A percentile compares a stretch with the other conserved stretches of the same genome.
phyloP scores from a whole-genome alignment of 176 grass and related monocot species.

The Eragrostis nindensis region DNA sequence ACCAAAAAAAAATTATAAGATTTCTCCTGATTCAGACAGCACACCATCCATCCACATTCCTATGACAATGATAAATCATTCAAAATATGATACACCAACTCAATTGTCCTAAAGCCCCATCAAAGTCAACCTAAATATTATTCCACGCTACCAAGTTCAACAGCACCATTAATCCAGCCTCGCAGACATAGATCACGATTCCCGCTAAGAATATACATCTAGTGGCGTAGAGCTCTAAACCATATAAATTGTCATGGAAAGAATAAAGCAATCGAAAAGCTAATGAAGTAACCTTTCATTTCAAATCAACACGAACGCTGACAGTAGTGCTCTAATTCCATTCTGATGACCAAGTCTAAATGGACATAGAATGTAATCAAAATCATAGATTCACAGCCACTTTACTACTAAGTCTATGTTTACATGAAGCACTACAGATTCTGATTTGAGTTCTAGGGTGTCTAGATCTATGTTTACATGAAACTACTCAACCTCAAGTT shows the following conservation, averaged over 20 bases:
- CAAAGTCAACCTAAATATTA: constrained; percentile 34
- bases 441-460: background rate
- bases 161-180: background rate
- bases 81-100: background rate
- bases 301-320: background rate
- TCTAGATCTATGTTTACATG: background rate
- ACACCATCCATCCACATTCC: background rate
- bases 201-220: constrained; percentile 21
- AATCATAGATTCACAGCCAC: background rate
- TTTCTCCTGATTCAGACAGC: constrained; percentile 34
- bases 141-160: constrained; percentile 22
- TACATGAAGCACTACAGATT: background rate
- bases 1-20: background rate
- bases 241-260: background rate
- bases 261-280: background rate
- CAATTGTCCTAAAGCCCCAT: background rate
- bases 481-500: background rate
- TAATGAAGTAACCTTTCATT: constrained; percentile 27
- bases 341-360: background rate
- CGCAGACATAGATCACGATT: constrained; percentile 12
- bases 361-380: background rate
- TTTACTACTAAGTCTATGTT: background rate
- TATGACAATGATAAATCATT: constrained; percentile 11
- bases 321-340: background rate
- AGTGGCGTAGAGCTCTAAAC: background rate